Conservation (phyloP, 495 filamentous ascomycete genomes). For the Aspergillus bridgeri region DNA sequence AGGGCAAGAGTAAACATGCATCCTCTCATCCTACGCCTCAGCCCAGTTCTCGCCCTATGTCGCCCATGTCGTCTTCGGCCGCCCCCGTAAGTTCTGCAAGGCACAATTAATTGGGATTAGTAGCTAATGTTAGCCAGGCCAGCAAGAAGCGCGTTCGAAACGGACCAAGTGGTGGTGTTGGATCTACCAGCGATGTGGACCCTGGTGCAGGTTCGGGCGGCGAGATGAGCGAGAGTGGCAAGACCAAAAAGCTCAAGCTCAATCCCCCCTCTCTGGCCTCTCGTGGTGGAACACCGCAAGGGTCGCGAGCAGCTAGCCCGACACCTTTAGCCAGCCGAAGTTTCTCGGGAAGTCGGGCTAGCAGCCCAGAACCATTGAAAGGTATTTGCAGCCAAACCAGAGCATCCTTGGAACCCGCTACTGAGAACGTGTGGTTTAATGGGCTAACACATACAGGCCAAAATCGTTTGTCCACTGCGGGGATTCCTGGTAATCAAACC, state of each 20-base stretch:
- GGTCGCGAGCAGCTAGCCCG: constrained; percentile 53
- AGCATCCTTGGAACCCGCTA: not conserved
- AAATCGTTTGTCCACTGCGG: constrained; percentile 35
- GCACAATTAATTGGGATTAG: constrained; percentile 7
- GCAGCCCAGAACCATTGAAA: constrained; percentile 35
- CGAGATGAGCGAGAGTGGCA: constrained; percentile 70
- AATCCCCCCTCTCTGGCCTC: constrained; percentile 45
- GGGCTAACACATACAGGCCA: constrained; percentile 15
- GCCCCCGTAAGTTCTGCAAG: constrained; percentile 29
- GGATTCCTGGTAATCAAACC: constrained; percentile 23
- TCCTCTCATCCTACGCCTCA: constrained; percentile 48
- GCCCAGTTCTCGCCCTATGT: constrained; percentile 54
- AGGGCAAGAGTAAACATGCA: constrained; percentile 70
- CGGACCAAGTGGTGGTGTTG: constrained; percentile 41
- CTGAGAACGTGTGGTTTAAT: not conserved
- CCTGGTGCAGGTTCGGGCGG: constrained; percentile 59
- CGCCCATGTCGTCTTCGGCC: constrained; percentile 35
- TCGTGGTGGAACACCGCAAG: constrained; percentile 53
- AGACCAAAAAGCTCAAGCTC: constrained; percentile 67
- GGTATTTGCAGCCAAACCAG: constrained; percentile 21
- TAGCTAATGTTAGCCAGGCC: constrained; percentile 29
- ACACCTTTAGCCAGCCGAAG: constrained; percentile 26
- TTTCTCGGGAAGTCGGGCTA: constrained; percentile 37
- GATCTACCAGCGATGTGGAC: constrained; percentile 78
- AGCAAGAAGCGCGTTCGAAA: constrained; percentile 47